Evolutionary conservation across 768 basidiomycete species (phyloP), one percentile per base, ranked within the genome.

Genomic region (Collybia mongolica): DNA sequence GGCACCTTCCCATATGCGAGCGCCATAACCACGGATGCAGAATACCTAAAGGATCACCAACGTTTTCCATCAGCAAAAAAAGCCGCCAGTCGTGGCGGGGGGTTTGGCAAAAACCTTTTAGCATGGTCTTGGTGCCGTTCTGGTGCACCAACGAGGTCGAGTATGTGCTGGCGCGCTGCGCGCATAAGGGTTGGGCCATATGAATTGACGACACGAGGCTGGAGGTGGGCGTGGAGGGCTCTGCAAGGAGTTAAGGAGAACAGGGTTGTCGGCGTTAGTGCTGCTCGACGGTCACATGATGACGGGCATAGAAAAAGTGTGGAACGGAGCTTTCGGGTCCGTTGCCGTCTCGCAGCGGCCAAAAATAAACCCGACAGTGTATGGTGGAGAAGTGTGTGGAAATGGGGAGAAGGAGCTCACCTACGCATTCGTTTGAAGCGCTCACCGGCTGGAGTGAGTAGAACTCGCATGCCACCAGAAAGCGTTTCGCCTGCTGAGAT

Each of bases 401-500:
- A 32, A 12, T 32, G 39, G 39, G 39, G 48, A 1, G 11, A 26
- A 39, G 32, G 28, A 4, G 49, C 64, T 48, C 51, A 82, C 82
- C 73, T 77, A 49, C 83, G 73, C 67, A 84, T 76, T 63, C 77
- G 82, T 62, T 81, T 80, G 59, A 84, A 81, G 38, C 76, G 69
- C 22, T 83, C 82, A 1, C 82, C 83, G 2, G 77, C 77, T 0
- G 76, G 75, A 2, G 78, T 80, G 6, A 84, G 68, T 44, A 85
- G 59, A 51, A 80, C 71, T 0, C 83, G 66, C 71, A 85, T 77
- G 0, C 82, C 83, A 2, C 81, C 78, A 0, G 78, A 80, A 3
- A 84, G 56, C 0, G 80, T 77, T 52, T 84, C 82, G 5, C 83
- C 83, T 0, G 77, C 83, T 1, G 83, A 74, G 39, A 86, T 80